A percentile compares a stretch with the other conserved stretches of the same genome.
Evolutionary conservation across 2,329 filamentous ascomycete species (phyloP).

Genomic region (Colletotrichum neosansevieriae): DNA sequence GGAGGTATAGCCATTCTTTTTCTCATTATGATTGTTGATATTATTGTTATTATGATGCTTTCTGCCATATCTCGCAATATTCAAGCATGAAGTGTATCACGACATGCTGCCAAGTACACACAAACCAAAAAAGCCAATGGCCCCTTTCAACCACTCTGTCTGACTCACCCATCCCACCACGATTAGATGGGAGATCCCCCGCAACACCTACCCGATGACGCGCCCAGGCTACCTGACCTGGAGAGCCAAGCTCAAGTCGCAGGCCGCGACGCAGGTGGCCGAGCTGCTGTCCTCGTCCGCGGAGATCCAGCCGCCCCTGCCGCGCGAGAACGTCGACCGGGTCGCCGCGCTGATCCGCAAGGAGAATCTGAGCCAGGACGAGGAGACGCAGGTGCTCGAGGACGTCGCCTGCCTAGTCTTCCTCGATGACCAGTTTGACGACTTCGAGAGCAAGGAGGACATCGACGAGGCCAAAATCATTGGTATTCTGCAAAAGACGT

Average conservation of each 20-base stretch:
- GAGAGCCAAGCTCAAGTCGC: conserved; percentile 79
- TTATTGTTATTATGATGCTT: too few species aligned
- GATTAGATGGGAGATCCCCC: conserved; percentile 83
- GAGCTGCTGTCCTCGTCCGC: conserved; percentile 61
- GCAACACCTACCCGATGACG: conserved; percentile 78
- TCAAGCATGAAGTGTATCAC: not conserved
- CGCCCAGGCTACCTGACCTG: conserved; percentile 83
- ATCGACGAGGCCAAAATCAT: conserved; percentile 83
- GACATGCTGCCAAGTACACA: conserved; percentile 9
- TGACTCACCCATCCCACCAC: conserved; percentile 20
- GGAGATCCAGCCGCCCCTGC: conserved; percentile 52
- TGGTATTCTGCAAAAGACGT: conserved; percentile 77
- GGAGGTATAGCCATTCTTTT: conserved; percentile 59
- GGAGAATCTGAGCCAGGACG: conserved; percentile 72
- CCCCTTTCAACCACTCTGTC: too few species aligned
- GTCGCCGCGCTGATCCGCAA: conserved; percentile 83
- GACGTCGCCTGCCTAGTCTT: conserved; percentile 91
- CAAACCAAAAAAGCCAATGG: not conserved
- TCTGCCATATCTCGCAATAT: not conserved
- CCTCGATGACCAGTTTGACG: conserved; percentile 86
- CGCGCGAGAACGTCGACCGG: conserved; percentile 66
- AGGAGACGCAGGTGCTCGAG: conserved; percentile 81
- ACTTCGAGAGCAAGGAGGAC: conserved; percentile 76
- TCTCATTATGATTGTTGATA: conserved; percentile 8
- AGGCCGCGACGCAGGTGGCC: conserved; percentile 66